Base-by-base conservation (phyloP, 768 basidiomycete species). In the Boletus pseudo-olivaceus region DNA sequence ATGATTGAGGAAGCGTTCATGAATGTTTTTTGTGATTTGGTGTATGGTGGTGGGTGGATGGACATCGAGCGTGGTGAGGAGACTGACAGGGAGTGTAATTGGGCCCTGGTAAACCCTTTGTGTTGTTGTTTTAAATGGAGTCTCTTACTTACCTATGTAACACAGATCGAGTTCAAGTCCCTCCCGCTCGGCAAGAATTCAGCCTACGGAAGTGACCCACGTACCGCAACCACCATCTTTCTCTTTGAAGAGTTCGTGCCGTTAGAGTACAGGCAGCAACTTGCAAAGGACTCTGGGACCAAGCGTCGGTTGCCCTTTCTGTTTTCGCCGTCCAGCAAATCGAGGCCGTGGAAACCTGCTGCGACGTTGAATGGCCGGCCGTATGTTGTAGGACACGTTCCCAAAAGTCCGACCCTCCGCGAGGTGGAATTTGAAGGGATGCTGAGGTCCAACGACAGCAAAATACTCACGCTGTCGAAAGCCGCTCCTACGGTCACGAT, bases 231-330 rank as follows among this genome's bases (percentile, higher is more conserved):
- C 0, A 80, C 84, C 0, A 81, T 92, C 45, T 80, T 97, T 49
- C 73, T 98, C 7, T 95, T 93, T 59, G 94, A 99, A 71, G 97
- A 98, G 70, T 90, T 92, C 51, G 93, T 99, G 4, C 96, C 95
- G 0, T 73, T 82, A 37, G 94, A 93, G 66, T 93, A 93, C 63
- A 78, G 90, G 5, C 84, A 89, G 42, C 85, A 90, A 60, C 78
- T 95, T 7, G 82, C 72, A 5, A 70, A 83, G 7, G 75, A 78
- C 15, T 76, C 80, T 4, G 73, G 78, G 0, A 75, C 74, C 8
- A 78, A 84, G 15, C 76, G 80, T n/a, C 82, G 84, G 8, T 70
- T 90, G n/a, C 85, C 85, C 4, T 84, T 85, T 15, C 72, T 88
- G 37, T 89, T 90, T 59, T 77, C 83, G 11, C 70, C 79, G 20